A percentile compares a stretch with the other conserved stretches of the same genome.
Conservation (phyloP, 257 asterid genomes). For the Salvia miltiorrhiza region DNA sequence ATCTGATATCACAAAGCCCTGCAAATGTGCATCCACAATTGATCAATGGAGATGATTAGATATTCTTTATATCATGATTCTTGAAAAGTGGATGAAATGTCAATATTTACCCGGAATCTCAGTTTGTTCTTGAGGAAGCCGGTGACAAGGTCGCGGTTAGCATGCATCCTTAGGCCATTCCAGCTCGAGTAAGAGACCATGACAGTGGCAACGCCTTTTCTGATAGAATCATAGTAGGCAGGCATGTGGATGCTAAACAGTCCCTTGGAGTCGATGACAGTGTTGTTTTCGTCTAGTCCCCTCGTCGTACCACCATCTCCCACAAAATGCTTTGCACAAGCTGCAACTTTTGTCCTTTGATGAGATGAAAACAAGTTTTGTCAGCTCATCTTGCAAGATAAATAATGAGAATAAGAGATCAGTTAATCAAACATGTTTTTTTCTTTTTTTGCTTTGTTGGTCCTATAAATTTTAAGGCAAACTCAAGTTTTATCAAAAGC, state of each 20-base stretch:
- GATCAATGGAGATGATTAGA: background rate
- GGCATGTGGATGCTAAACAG: constrained; percentile 63
- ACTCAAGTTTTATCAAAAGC: background rate
- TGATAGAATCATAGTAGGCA: constrained; percentile 52
- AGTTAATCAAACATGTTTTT: too few relatives aligned
- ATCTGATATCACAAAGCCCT: constrained; percentile 91
- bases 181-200: constrained; percentile 77
- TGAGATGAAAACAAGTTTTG: background rate
- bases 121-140: constrained; percentile 55
- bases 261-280: constrained; percentile 44
- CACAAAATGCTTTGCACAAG: constrained; percentile 72
- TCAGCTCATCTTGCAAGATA: constrained; percentile 7
- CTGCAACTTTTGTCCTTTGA: constrained; percentile 57
- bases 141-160: constrained; percentile 43
- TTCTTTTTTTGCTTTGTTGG: too few relatives aligned
- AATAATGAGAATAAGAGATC: too few relatives aligned
- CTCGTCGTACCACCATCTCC: constrained; percentile 68
- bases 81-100: background rate
- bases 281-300: constrained; percentile 60
- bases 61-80: background rate
- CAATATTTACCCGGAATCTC: constrained; percentile 50
- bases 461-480: background rate
- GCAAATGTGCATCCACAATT: constrained; percentile 22
- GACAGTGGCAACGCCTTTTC: constrained; percentile 61
- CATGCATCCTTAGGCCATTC: constrained; percentile 64